Evolutionary conservation across 768 basidiomycete genomes (phyloP), one percentile per base, ranked within the genome.

Genomic region (Suillus placidus): DNA sequence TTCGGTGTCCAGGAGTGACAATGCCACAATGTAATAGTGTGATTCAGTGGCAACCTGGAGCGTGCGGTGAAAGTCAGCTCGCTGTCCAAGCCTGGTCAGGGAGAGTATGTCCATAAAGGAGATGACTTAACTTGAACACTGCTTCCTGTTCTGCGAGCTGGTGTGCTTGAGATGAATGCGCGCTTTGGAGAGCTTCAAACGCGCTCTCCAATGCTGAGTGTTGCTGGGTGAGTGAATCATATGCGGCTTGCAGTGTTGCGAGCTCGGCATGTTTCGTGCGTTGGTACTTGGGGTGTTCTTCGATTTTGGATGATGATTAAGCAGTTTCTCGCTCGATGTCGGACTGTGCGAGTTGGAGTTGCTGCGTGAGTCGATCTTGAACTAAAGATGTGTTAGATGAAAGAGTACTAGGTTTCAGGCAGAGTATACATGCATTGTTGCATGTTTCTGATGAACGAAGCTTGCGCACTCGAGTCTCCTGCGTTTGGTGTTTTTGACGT

Each of bases 331-430:
- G 90, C 64, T 92, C 85, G 18, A 86, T 85, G 77, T 97, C 95
- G 0, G 86, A 82, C 76, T 90, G 88, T 5, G 93, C 83, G 5
- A 95, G 86, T 66, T 89, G 77, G 8, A 96, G 81, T 77, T 96
- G 93, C 77, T 95, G 93, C 6, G 88, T 82, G 93, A 88, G 65
- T 95, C 91, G 66, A 95, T 76, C 78, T 93, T 94, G 83, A 95
- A 97, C 91, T 96, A 74, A 4, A 47, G 60, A 32, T 71, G 23
- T 66, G 35, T 43, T 14, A 61, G 42, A 18, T 32, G 38, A 60
- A 20, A n/a, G 9, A 20, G 6, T 6, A 10, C 32, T n/a, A 47
- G 13, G n/a, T 34, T 61, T 35, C 32, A 60, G 23, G 10, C 1
- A 43, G 7, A 35, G n/a, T 56, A 37, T 35, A 70, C 78, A 14